Evolutionary conservation across 768 basidiomycete species (phyloP).

Genomic region (Phylloporus rhodoxanthus): DNA sequence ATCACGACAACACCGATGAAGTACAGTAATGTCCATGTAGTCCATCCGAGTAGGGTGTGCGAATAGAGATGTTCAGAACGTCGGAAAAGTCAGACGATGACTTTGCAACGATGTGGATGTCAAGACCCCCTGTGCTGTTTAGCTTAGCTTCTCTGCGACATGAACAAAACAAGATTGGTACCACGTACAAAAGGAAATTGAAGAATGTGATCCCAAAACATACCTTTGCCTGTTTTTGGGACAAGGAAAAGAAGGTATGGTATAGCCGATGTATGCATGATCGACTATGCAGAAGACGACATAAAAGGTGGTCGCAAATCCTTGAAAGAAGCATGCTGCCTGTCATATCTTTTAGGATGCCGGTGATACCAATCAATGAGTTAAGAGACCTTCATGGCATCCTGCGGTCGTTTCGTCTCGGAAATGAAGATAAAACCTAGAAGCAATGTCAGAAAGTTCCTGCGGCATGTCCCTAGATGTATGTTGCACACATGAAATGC

Average conservation of each 20-base stretch:
- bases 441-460: not conserved
- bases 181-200: not conserved
- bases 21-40: not conserved
- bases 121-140: not conserved
- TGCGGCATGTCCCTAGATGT: not conserved
- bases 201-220: not conserved
- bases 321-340: not conserved
- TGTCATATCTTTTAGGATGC: not conserved
- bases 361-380: not conserved
- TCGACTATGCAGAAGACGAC: not conserved
- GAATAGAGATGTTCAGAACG: not conserved
- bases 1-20: not conserved
- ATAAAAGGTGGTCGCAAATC: not conserved
- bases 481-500: constrained; percentile 42
- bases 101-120: not conserved
- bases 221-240: not conserved
- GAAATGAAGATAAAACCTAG: not conserved
- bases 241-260: not conserved
- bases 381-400: not conserved
- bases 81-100: not conserved
- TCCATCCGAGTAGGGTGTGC: not conserved
- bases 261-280: not conserved
- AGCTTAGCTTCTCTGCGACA: not conserved
- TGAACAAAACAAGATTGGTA: not conserved
- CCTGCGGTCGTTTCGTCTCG: not conserved